Evolutionary conservation across 2,329 filamentous ascomycete species (phyloP), one percentile per base, ranked within the genome.

Genomic region (Rhynchosporium agropyri): DNA sequence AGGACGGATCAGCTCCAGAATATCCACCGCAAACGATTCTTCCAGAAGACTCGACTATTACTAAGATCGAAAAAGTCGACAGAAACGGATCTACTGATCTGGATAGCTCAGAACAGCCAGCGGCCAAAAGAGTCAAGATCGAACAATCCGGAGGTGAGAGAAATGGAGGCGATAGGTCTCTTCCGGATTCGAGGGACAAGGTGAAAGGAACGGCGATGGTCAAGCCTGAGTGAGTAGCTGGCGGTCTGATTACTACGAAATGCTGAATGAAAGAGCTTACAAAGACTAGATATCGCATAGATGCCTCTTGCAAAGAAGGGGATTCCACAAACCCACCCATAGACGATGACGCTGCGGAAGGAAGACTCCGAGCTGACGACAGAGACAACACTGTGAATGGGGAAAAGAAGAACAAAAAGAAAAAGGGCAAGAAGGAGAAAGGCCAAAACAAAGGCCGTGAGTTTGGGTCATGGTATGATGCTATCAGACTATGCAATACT

Each of bases 381-480:
- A 55, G 73, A 67, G 74, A 68, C 69, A 76, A 61, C 49, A 68
- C 58, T 67, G 46, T 49, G 12, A 26, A n/a, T 45, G 68, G 54
- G 31, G 73, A 75, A 55, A 74, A 68, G 63, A 74, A 71, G 58
- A 79, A 76, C 61, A 74, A 74, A 60, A 81, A 80, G 68, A 78
- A 77, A 70, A 85, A 83, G 72, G 81, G 84, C 68, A 83, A 84
- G 73, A 88, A 88, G 73, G 78, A 85, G 68, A 81, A 81, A 50
- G 90, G 91, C 40, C 92, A 97, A 77, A 97, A 98, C 76, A 92
- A 88, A 67, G 86, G 86, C 68, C 89, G 94, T 62, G 84, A 84
- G 49, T 97, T 95, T 74, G 92, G 92, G 57, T 86, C 82, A 67
- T 95, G 91, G 48, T 84, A 86, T 65, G 94, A 98, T 74, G 84